Evolutionary conservation across 2,329 filamentous ascomycete genomes (phyloP), one percentile per base, ranked within the genome.

Genomic region (Penicillium griseofulvum): DNA sequence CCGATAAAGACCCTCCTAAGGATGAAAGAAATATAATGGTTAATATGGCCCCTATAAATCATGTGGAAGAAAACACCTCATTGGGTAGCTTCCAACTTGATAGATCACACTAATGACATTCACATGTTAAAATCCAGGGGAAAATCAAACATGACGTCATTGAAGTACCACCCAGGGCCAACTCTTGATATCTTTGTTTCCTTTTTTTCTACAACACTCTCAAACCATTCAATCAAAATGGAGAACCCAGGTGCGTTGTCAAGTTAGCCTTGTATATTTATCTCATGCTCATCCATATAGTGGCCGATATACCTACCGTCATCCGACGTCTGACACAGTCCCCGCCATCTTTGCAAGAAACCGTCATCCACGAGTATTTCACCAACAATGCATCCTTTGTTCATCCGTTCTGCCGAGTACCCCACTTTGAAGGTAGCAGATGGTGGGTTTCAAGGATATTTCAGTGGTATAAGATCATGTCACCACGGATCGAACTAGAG

Each of bases 401-500:
- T 3, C 90, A 96, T 63, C 90, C 90, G 0, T 87, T 93, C 70
- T 91, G 88, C 66, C 83, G 85, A 12, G 89, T 90, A 2, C 78
- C 78, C 41, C 78, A 72, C 57, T 83, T 80, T 62, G 66, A 75
- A 11, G 83, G 87, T 59, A 92, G 88, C 10, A 81, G 89, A 41
- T 84, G 80, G 74, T 69, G 89, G 6, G 80, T 95, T 17, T 76
- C 82, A 45, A 80, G 81, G 63, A 87, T 96, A 54, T 95, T 90
- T 68, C 83, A 85, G 38, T 92, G 88, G 89, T 93, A 95, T 74
- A 90, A 91, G 67, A 88, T 93, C 60, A 78, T 96, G 68, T 90
- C 86, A 58, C 91, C 91, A 0, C 77, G 79, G 17, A 89, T 94
- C 61, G 80, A 86, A 41, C 74, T 93, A 12, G 75, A 81, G 1